Evolutionary conservation across 1,284 basidiomycete species (phyloP).

Genomic region (Rhodotorula sp.): DNA sequence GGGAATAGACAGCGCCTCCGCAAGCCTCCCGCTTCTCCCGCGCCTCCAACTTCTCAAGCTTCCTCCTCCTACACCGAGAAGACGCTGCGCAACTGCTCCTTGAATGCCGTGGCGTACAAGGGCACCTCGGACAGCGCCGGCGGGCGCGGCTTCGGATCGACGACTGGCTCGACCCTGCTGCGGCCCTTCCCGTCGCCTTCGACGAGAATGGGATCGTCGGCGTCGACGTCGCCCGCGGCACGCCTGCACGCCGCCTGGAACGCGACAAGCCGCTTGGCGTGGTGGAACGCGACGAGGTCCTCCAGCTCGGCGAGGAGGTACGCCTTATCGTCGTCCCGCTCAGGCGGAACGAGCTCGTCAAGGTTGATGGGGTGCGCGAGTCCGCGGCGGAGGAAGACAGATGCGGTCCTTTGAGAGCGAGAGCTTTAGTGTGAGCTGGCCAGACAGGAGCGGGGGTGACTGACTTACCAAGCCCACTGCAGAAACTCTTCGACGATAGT

Average conservation of each 20-base stretch:
- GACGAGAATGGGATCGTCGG: slow-evolving; percentile 44
- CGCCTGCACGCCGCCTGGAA: slow-evolving; percentile 26
- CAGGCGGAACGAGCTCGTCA: slow-evolving; percentile 29
- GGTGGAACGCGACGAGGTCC: slow-evolving; percentile 32
- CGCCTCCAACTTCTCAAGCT: not conserved
- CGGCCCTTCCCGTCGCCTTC: slow-evolving; percentile 42
- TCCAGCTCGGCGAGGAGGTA: slow-evolving; percentile 39
- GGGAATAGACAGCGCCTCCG: not conserved
- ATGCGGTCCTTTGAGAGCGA: slow-evolving; percentile 20
- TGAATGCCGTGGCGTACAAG: slow-evolving; percentile 22
- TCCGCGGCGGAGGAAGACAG: slow-evolving; percentile 36
- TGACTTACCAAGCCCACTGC: slow-evolving; percentile 40
- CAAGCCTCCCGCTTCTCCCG: no score
- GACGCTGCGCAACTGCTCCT: slow-evolving; percentile 23
- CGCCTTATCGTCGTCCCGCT: slow-evolving; percentile 15
- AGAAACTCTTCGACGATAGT: slow-evolving; percentile 44
- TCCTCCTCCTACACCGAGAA: slow-evolving; percentile 21
- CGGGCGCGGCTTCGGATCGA: slow-evolving; percentile 15
- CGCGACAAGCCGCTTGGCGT: slow-evolving; percentile 19
- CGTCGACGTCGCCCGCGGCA: slow-evolving; percentile 30
- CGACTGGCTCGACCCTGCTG: slow-evolving; percentile 19
- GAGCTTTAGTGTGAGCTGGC: not conserved
- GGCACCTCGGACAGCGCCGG: slow-evolving; percentile 27
- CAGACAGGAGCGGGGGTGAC: not conserved
- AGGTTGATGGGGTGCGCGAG: slow-evolving; percentile 36